Conservation (phyloP, 805 yeast species). For the Kazachstania bromeliacearum region DNA sequence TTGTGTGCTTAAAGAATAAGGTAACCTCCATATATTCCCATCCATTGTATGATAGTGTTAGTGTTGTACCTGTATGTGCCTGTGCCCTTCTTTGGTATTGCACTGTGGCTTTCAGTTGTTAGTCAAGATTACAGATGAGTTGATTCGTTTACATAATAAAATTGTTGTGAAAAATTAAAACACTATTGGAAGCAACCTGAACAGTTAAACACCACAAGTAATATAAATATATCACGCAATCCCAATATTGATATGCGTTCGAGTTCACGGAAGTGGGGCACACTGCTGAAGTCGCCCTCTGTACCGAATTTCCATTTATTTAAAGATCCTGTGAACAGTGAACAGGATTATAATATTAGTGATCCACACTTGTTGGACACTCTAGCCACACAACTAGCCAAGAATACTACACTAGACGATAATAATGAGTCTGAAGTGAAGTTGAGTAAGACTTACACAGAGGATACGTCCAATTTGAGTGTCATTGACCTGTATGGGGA, state of each 20-base stretch:
- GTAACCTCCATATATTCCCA: conserved; percentile 6
- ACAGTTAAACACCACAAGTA: too few species aligned
- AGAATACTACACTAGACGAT: not conserved
- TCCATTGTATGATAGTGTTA: conserved; percentile 2
- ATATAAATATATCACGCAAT: too few species aligned
- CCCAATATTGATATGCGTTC: not conserved
- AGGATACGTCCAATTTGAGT: conserved; percentile 27
- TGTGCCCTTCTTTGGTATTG: too few species aligned
- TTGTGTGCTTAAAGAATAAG: not conserved
- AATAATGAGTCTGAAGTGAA: not conserved
- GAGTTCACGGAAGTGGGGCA: not conserved
- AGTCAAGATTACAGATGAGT: too few species aligned
- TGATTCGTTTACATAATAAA: too few species aligned
- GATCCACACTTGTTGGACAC: conserved; percentile 6
- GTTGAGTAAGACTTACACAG: conserved; percentile 2
- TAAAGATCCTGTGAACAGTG: not conserved
- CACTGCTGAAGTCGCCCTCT: conserved; percentile 14
- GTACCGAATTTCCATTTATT: conserved; percentile 15
- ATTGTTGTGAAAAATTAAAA: too few species aligned
- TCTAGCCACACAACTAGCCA: not conserved
- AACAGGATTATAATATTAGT: conserved; percentile 6
- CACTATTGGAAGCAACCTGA: too few species aligned
- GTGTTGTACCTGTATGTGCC: not conserved
- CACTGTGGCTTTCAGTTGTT: too few species aligned
- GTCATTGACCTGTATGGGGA: conserved; percentile 33